Conservation (phyloP, 495 filamentous ascomycete genomes). For the Penicillium longicatenatum region DNA sequence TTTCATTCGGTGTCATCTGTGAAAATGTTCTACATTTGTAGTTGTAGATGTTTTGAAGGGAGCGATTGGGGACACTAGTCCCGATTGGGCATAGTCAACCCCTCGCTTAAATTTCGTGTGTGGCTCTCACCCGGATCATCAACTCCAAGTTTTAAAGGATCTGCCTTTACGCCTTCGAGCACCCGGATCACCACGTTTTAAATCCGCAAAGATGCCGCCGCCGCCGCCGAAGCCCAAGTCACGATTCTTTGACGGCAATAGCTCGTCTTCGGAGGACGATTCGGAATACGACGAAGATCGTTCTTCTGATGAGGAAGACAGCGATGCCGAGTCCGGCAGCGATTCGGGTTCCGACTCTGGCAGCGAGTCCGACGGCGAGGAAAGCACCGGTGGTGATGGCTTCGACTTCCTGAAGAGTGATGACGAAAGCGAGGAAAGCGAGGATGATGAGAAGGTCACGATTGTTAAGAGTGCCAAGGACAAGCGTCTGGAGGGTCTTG, state of each 20-base stretch:
- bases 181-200: slow-evolving; percentile 24
- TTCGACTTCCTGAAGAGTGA: slow-evolving; percentile 76
- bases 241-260: slow-evolving; percentile 95
- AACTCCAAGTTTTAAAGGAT: slow-evolving; percentile 40
- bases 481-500: slow-evolving; percentile 92
- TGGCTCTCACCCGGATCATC: slow-evolving; percentile 45
- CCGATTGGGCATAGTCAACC: slow-evolving; percentile 44
- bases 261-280: slow-evolving; percentile 78
- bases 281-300: slow-evolving; percentile 86
- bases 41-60: no score
- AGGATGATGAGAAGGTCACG: slow-evolving; percentile 78
- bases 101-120: slow-evolving; percentile 58
- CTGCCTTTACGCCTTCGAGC: slow-evolving; percentile 29
- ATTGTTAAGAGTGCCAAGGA: slow-evolving; percentile 96
- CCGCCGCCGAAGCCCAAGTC: slow-evolving; percentile 45
- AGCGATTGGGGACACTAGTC: slow-evolving; percentile 19
- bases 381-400: slow-evolving; percentile 65
- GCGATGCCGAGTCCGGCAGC: slow-evolving; percentile 83
- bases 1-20: not conserved
- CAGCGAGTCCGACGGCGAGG: slow-evolving; percentile 57
- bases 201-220: slow-evolving; percentile 37
- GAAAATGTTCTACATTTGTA: no score
- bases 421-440: slow-evolving; percentile 78
- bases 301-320: slow-evolving; percentile 63
- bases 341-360: slow-evolving; percentile 17